Conservation (phyloP, 2,329 filamentous ascomycete species). For the Akanthomyces dipterigenus region DNA sequence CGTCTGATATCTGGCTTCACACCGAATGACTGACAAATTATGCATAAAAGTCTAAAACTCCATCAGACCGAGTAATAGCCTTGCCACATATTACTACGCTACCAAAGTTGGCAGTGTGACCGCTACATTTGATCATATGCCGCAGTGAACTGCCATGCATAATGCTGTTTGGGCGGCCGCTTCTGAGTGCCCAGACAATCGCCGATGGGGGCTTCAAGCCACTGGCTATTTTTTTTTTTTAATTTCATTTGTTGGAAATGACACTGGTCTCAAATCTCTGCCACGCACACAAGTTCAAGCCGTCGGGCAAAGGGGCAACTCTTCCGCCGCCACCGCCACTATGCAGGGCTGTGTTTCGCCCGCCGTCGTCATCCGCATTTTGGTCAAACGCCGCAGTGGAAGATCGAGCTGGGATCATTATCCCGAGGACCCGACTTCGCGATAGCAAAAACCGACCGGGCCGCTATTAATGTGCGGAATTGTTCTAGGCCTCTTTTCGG, state of each 20-base stretch:
- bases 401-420: no score
- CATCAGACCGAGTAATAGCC: no score
- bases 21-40: neutral
- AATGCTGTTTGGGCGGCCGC: neutral
- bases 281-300: conserved; percentile 1
- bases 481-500: neutral
- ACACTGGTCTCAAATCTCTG: no score
- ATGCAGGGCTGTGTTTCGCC: neutral
- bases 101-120: neutral
- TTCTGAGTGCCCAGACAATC: neutral
- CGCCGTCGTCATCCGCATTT: neutral
- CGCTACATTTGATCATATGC: neutral
- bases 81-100: no score
- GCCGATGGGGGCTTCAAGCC: neutral
- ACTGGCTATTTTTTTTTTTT: no score
- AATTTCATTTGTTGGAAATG: no score
- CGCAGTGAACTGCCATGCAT: no score
- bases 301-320: neutral
- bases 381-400: neutral
- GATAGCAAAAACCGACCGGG: no score
- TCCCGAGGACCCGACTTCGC: no score
- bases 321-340: conserved; percentile 1
- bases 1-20: neutral
- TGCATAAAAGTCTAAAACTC: no score
- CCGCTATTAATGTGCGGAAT: conserved; percentile 3